A percentile compares a stretch with the other conserved stretches of the same genome.
Conservation (phyloP, 2,329 filamentous ascomycete genomes). For the Neoarthrinium moseri region DNA sequence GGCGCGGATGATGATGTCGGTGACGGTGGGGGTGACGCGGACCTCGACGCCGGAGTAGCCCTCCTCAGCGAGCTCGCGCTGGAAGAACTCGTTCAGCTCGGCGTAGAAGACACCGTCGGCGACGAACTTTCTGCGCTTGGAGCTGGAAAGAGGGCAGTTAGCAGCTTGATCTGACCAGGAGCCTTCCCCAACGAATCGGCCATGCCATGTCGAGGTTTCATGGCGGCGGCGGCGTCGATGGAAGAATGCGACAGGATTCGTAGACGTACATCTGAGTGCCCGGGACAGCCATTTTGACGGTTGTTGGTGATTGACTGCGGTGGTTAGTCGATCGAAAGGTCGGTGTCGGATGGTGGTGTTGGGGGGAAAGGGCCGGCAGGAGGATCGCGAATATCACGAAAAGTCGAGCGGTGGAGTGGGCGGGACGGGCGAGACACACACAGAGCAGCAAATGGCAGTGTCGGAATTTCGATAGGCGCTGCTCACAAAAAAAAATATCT, state of each 20-base stretch:
- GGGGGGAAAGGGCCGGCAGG: slow-evolving; percentile 17
- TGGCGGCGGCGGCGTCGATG: neutral
- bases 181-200: neutral
- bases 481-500: neutral
- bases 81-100: slow-evolving; percentile 99
- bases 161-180: slow-evolving; percentile 2
- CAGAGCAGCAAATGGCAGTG: neutral
- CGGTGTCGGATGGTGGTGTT: slow-evolving; percentile 35
- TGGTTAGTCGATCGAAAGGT: slow-evolving; percentile 30
- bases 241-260: no score
- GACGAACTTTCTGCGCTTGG: slow-evolving; percentile 92
- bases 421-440: neutral
- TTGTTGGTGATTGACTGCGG: slow-evolving; percentile 22
- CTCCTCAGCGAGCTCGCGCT: slow-evolving; percentile 99
- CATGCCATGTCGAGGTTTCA: neutral
- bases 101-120: slow-evolving; percentile 99
- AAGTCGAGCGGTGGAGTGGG: slow-evolving; percentile 9
- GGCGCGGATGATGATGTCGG: slow-evolving; percentile 99
- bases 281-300: slow-evolving; percentile 58
- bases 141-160: slow-evolving; percentile 49
- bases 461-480: slow-evolving; percentile 3
- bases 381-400: slow-evolving; percentile 12
- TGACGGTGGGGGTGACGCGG: slow-evolving; percentile 98
- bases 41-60: slow-evolving; percentile 99
- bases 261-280: slow-evolving; percentile 61